These are phyloP conservation scores for Chaetomiaceae sp. DNA, from an alignment of 2,329 filamentous ascomycete species.

Conservation along the genomic window DNA sequence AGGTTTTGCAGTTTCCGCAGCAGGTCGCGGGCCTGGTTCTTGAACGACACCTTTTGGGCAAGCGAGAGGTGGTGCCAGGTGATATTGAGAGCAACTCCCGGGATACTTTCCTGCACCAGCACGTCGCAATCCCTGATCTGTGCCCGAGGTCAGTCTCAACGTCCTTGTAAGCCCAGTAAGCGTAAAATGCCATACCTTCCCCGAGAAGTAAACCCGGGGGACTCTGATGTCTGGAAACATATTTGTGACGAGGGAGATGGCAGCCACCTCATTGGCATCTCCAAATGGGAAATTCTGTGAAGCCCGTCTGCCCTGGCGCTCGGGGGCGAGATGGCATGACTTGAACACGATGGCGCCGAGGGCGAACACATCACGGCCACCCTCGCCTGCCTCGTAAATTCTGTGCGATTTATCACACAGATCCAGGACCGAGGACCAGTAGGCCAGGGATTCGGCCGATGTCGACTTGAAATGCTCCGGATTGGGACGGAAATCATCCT, in stretches of 20 bases:
- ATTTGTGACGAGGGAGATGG: background rate
- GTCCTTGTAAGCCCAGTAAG: background rate
- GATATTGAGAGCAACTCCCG: background rate
- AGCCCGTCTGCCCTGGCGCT: background rate
- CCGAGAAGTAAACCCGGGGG: background rate
- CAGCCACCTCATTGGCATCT: background rate
- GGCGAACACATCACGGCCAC: background rate
- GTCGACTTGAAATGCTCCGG: constrained; percentile 26
- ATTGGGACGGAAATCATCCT: constrained; percentile 28
- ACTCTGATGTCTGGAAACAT: background rate
- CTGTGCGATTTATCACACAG: background rate
- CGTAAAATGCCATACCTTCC: background rate
- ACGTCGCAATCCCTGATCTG: background rate
- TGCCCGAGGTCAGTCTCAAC: background rate
- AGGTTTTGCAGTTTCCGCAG: background rate
- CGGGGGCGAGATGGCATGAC: background rate
- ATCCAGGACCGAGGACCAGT: background rate
- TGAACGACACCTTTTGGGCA: background rate
- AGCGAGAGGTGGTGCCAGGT: background rate
- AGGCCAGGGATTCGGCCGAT: background rate
- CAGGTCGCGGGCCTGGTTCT: background rate
- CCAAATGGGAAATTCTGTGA: background rate
- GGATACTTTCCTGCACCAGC: background rate
- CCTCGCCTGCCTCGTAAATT: background rate
- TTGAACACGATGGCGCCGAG: background rate